These are phyloP conservation scores for Diddensiella santjacobensis DNA, from an alignment of 805 yeast species.

Conservation along the genomic window DNA sequence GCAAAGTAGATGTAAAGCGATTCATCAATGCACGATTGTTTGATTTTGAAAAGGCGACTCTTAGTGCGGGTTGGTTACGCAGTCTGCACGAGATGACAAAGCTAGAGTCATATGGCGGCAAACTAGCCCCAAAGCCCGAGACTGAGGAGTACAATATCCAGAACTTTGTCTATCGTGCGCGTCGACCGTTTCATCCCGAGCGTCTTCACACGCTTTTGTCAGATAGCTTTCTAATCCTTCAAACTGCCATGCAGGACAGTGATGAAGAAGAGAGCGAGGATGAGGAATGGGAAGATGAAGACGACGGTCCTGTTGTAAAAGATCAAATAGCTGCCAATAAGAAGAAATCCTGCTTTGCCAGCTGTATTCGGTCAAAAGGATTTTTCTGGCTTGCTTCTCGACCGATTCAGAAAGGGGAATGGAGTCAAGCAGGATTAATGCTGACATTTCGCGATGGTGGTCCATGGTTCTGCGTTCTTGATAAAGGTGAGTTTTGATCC, in stretches of 20 bases:
- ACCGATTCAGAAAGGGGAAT: constrained; percentile 40
- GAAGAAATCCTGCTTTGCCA: constrained; percentile 37
- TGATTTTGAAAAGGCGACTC: constrained; percentile 41
- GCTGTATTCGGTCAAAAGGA: constrained; percentile 42
- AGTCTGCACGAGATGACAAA: constrained; percentile 39
- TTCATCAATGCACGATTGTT: constrained; percentile 38
- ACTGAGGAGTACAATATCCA: constrained; percentile 46
- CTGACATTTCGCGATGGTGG: constrained; percentile 41
- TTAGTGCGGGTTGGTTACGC: constrained; percentile 46
- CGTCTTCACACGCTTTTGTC: constrained; percentile 37
- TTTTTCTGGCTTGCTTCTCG: constrained; percentile 46
- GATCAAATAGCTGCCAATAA: constrained; percentile 34
- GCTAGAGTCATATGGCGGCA: constrained; percentile 35
- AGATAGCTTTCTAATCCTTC: constrained; percentile 36
- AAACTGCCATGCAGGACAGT: constrained; percentile 11
- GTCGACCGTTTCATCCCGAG: constrained; percentile 46
- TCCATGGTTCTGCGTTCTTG: constrained; percentile 41
- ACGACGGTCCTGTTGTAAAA: constrained; percentile 2
- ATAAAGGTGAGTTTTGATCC: constrained; percentile 19
- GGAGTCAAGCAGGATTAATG: constrained; percentile 45
- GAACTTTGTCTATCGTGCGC: constrained; percentile 40
- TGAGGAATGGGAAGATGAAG: constrained; percentile 16
- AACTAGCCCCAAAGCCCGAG: constrained; percentile 42
- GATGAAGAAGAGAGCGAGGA: constrained; percentile 22
- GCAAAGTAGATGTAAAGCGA: constrained; percentile 37